Percentiles rank a stretch among this genome's conserved stretches.
These are phyloP conservation scores for Talaromyces sp. DNA, from an alignment of 2,329 filamentous ascomycete genomes.

Conservation along the genomic window DNA sequence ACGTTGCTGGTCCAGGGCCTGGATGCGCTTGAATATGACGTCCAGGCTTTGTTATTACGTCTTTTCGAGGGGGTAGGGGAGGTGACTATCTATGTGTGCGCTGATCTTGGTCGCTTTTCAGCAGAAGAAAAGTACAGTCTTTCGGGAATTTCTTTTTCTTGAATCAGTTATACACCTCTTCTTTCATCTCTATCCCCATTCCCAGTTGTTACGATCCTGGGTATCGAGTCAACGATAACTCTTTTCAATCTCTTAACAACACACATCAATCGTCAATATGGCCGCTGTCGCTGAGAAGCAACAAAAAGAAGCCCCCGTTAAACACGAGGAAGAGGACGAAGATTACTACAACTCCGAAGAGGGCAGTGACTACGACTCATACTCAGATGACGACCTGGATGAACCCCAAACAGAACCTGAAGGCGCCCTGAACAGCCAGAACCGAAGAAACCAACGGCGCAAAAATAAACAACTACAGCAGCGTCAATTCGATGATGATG, in stretches of 20 bases:
- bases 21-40: background rate
- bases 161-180: too few species aligned
- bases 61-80: background rate
- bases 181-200: background rate
- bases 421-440: background rate
- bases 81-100: too few species aligned
- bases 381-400: constrained; percentile 10
- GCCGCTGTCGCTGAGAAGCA: constrained; percentile 9
- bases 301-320: background rate
- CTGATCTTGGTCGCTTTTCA: background rate
- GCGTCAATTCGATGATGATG: background rate
- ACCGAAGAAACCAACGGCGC: constrained; percentile 1
- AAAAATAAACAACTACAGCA: background rate
- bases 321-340: constrained; percentile 1
- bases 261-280: background rate
- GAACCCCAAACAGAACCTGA: constrained; percentile 10
- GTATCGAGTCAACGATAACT: background rate
- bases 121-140: background rate
- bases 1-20: too few species aligned
- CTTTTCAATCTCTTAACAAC: background rate
- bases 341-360: constrained; percentile 10
- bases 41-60: background rate
- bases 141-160: background rate
- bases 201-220: background rate
- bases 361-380: constrained; percentile 11